phyloP scores from a whole-genome alignment of 768 basidiomycete genomes.

The Suillus fuscotomentosus region DNA sequence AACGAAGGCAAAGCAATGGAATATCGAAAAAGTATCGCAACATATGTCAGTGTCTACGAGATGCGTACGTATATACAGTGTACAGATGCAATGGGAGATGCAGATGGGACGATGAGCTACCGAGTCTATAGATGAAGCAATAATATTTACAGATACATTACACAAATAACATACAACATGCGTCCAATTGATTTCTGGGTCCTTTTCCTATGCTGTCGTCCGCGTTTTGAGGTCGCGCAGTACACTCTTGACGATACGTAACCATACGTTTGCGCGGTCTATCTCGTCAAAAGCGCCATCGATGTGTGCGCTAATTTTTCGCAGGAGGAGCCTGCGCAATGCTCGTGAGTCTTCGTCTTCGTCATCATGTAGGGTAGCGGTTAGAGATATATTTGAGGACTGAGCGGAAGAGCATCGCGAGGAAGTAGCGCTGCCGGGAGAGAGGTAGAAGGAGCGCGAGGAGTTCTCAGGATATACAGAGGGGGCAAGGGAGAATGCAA shows the following conservation, averaged over 20 bases:
- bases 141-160: slow-evolving; percentile 12
- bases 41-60: slow-evolving; percentile 2
- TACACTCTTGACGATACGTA: slow-evolving; percentile 63
- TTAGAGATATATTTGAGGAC: slow-evolving; percentile 44
- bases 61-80: slow-evolving; percentile 4
- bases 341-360: slow-evolving; percentile 65
- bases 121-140: slow-evolving; percentile 8
- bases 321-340: slow-evolving; percentile 60
- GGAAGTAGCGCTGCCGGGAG: slow-evolving; percentile 16
- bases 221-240: slow-evolving; percentile 49
- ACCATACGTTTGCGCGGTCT: slow-evolving; percentile 57
- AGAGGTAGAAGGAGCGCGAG: slow-evolving; percentile 19
- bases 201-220: slow-evolving; percentile 7
- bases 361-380: slow-evolving; percentile 48
- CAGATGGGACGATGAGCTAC: background rate
- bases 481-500: slow-evolving; percentile 16
- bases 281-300: slow-evolving; percentile 61
- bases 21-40: background rate
- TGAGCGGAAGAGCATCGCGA: slow-evolving; percentile 27
- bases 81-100: background rate
- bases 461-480: slow-evolving; percentile 8
- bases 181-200: background rate
- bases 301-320: slow-evolving; percentile 61
- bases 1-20: background rate
- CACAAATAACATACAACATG: slow-evolving; percentile 8